These are phyloP conservation scores for Saccharomyces paradoxus DNA, from an alignment of 805 yeast species.

Conservation along the genomic window DNA sequence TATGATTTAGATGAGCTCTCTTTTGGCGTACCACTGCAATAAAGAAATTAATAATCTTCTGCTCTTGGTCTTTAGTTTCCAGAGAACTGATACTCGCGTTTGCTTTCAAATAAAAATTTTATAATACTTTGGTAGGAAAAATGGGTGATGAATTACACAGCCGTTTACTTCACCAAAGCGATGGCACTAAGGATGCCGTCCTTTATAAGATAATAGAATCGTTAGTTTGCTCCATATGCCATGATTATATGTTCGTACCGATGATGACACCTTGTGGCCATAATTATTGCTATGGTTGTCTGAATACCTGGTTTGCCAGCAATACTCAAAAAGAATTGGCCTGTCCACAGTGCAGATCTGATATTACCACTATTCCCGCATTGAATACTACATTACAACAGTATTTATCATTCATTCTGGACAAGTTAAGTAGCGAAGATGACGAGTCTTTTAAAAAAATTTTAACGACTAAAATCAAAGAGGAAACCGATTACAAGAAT, in stretches of 20 bases:
- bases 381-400: conserved; percentile 47
- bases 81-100: background rate
- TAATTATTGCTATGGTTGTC: conserved; percentile 60
- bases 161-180: background rate
- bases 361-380: conserved; percentile 42
- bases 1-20: background rate
- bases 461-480: conserved; percentile 14
- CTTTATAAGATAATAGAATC: conserved; percentile 18
- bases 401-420: conserved; percentile 35
- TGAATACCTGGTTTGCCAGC: conserved; percentile 51
- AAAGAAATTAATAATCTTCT: background rate
- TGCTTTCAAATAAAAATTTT: background rate
- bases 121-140: background rate
- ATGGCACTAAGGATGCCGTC: background rate
- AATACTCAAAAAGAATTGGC: conserved; percentile 36
- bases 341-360: conserved; percentile 63
- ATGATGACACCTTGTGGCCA: conserved; percentile 63
- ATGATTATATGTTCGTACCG: conserved; percentile 61
- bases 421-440: conserved; percentile 22
- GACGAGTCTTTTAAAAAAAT: conserved; percentile 9
- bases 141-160: background rate
- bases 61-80: background rate
- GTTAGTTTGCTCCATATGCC: conserved; percentile 52
- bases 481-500: conserved; percentile 8
- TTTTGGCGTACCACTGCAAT: background rate